These are phyloP conservation scores for Alternaria longipes DNA, from an alignment of 2,329 filamentous ascomycete species.

Conservation along the genomic window DNA sequence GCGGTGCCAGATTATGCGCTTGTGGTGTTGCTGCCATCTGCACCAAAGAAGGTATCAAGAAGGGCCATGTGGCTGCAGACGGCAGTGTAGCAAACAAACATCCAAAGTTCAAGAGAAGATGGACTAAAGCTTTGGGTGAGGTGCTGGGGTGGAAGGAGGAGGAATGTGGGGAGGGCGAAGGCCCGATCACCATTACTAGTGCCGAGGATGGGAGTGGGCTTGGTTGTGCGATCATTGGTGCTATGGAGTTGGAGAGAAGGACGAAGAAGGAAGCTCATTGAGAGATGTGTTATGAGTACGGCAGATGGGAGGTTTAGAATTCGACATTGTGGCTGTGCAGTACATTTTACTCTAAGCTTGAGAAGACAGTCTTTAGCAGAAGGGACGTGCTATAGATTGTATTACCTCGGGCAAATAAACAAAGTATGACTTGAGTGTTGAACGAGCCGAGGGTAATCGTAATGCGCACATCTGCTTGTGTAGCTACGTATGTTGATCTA, in stretches of 20 bases:
- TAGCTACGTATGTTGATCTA: background rate
- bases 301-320: background rate
- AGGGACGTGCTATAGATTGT: background rate
- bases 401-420: background rate
- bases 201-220: constrained; percentile 55
- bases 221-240: constrained; percentile 50
- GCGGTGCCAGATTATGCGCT: constrained; percentile 49
- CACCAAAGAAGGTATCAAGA: constrained; percentile 39
- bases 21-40: constrained; percentile 53
- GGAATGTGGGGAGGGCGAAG: constrained; percentile 28
- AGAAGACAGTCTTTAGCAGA: background rate
- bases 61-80: constrained; percentile 52
- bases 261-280: background rate
- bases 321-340: background rate
- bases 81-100: constrained; percentile 54
- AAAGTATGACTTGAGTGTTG: background rate
- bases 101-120: constrained; percentile 53
- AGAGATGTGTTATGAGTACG: background rate
- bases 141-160: constrained; percentile 47
- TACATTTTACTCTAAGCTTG: background rate
- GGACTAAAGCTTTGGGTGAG: constrained; percentile 53
- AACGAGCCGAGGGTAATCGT: background rate
- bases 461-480: background rate
- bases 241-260: constrained; percentile 41
- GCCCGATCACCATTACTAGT: constrained; percentile 50